Evolutionary conservation across 176 grass and related monocot genomes (phyloP), one percentile per base, ranked within the genome.

Genomic region (Carex pumila): DNA sequence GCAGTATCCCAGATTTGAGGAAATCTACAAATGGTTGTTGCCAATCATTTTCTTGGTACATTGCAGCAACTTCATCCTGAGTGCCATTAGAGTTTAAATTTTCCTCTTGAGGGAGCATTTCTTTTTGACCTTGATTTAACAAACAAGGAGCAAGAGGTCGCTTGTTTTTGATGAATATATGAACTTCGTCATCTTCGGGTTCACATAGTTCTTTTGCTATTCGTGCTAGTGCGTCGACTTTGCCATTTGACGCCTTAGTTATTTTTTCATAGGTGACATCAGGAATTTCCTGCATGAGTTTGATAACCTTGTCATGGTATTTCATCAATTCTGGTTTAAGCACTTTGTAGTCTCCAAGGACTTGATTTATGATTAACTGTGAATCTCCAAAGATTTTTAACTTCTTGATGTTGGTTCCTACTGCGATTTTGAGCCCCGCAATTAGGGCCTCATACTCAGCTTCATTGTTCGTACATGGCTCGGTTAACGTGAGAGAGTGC

Each of bases 31-130:
- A 39, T 0, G 5, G 5, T 0, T 39, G 37, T 0, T 4, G 0
- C 37, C 37, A 39, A 39, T 39, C 37, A 0, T 39, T 4, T 5
- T 39, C 37, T 4, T 6, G 0, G 0, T 39, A 4, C 0, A 4
- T 4, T 0, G 5, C 0, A 0, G 4, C 3, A 0, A 39, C 4
- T 0, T 39, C 37, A 0, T 3, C 3, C 5, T 39, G 37, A 4
- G 2, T 4, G 36, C 3, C 3, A 5, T 4, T 4, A 6, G 3
- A 0, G 5, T 0, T 0, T 0, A 0, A 0, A 0, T 39, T 4
- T 39, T 39, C 34, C 4, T 5, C 36, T 4, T 4, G 36, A 37
- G 3, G 36, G 36, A 4, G 3, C 4, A 5, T 4, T 39, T 39
- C 0, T 2, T 36, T 3, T 36, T 36, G 1, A 3, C 3, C 0